Base-by-base conservation (phyloP, 768 basidiomycete genomes). In the Rhizopogon rudus region DNA sequence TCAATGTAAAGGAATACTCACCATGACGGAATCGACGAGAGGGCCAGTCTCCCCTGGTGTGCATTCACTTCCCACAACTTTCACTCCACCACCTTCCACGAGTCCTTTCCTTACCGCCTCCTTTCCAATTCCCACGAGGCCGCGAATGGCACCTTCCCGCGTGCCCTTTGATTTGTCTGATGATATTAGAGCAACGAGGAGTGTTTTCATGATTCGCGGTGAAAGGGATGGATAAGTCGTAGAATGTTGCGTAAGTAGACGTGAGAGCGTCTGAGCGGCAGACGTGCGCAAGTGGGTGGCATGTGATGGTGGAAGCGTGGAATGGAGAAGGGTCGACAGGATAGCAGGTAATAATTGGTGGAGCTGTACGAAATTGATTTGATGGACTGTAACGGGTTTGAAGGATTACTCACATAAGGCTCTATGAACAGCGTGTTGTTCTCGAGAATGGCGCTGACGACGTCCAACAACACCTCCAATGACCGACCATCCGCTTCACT, bases 331-430 rank as follows among this genome's bases (percentile, higher is more conserved):
- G 54, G 88, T 88, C 5, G 96, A 97, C 33, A 99, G 82, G 51
- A 98, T 82, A 0, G 95, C 88, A 2, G 95, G 95, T 0, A 98
- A 81, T 14, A 98, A 79, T 87, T 98, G 96, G 65, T 98, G 97
- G 5, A 98, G 80, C 94, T 98, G 60, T 37, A 37, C 29, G 25
- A n/a, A 13, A 10, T 9, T 25, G 13, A 12, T 50, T 13, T 54
- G 44, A 37, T 41, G 53, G 29, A 41, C 44, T 3, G 14, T 5
- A 37, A 49, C 37, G 25, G 40, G 31, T 49, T n/a, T 4, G 8
- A 8, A 45, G 29, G n/a, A 9, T 22, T 29, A 79, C 91, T 66
- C 64, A 97, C 94, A 67, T 97, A 98, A 43, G 96, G 97, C 70
- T 99, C 97, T 22, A 98, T 84, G 66, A 98, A 98, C 5, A 99